Percentiles rank a stretch among this genome's conserved stretches.
phyloP scores from a whole-genome alignment of 139 green algal genomes.

The Micromonas pusilla region DNA sequence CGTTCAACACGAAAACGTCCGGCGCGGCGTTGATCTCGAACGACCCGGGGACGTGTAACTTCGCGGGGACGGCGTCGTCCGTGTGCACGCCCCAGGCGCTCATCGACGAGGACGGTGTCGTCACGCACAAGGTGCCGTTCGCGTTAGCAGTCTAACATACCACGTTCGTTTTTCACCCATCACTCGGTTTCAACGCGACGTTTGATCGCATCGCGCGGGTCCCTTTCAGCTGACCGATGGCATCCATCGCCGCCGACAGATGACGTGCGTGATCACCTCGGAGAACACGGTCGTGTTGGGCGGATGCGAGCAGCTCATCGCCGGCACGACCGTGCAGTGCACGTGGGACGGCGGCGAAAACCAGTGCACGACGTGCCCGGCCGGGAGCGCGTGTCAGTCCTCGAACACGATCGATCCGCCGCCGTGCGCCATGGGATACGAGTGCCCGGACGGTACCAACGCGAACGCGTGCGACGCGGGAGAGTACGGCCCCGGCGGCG shows the following conservation, averaged over 20 bases:
- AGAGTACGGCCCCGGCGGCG: background rate
- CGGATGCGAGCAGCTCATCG: background rate
- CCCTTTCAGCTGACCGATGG: too few species aligned
- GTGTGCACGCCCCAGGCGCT: background rate
- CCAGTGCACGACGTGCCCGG: background rate
- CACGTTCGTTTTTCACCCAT: too few species aligned
- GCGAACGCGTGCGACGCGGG: slow-evolving; percentile 1
- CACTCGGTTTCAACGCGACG: too few species aligned
- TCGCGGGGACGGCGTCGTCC: background rate
- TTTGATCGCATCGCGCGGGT: too few species aligned
- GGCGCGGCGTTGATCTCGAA: background rate
- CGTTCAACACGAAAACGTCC: background rate
- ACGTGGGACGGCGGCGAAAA: background rate
- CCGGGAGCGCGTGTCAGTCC: background rate
- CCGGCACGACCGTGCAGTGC: background rate
- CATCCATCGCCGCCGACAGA: too few species aligned
- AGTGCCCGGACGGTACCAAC: background rate
- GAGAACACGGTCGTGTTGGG: background rate
- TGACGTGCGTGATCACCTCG: background rate
- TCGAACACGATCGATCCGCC: background rate
- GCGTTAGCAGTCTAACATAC: too few species aligned
- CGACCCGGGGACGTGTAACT: background rate
- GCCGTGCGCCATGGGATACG: background rate
- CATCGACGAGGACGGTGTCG: too few species aligned
- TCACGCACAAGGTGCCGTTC: background rate